Percentiles rank a stretch among this genome's conserved stretches.
phyloP scores from a whole-genome alignment of 306 rosid genomes.

The Lathyrus sativus region DNA sequence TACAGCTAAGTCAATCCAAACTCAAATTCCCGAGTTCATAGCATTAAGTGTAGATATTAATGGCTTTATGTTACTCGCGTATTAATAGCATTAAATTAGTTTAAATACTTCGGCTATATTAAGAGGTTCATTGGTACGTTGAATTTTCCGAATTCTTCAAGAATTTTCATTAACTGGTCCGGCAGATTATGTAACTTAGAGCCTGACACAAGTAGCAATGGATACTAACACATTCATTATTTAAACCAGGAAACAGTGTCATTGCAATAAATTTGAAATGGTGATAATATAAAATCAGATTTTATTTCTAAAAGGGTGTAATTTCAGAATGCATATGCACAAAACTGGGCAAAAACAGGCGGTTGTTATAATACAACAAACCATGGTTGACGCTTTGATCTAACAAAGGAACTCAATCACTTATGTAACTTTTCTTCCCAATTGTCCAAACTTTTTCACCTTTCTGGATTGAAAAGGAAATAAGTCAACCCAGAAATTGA shows the following conservation, averaged over 20 bases:
- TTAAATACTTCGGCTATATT: no score
- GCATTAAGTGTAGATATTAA: no score
- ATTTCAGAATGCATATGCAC: conserved; percentile 6
- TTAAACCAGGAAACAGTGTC: conserved; percentile 1
- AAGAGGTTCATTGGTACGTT: no score
- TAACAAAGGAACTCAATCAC: not conserved
- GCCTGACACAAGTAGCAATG: no score
- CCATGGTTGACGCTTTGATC: conserved; percentile 22
- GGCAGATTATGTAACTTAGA: no score
- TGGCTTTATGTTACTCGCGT: no score
- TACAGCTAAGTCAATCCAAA: not conserved
- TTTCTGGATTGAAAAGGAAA: conserved; percentile 26
- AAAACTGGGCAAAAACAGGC: conserved; percentile 17
- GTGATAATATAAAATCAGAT: conserved; percentile 8
- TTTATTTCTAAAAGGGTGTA: conserved; percentile 23
- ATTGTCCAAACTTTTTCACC: conserved; percentile 15
- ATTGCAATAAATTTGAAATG: not conserved
- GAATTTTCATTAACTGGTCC: no score
- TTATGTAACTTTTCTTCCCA: conserved; percentile 16
- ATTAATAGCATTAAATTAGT: no score
- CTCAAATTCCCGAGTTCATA: not conserved
- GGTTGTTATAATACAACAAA: conserved; percentile 24
- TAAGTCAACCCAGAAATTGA: conserved; percentile 12
- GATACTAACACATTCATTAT: no score
- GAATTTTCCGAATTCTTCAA: no score